Evolutionary conservation across 495 filamentous ascomycete species (phyloP).

Genomic region (Penicillium bialowiezense): DNA sequence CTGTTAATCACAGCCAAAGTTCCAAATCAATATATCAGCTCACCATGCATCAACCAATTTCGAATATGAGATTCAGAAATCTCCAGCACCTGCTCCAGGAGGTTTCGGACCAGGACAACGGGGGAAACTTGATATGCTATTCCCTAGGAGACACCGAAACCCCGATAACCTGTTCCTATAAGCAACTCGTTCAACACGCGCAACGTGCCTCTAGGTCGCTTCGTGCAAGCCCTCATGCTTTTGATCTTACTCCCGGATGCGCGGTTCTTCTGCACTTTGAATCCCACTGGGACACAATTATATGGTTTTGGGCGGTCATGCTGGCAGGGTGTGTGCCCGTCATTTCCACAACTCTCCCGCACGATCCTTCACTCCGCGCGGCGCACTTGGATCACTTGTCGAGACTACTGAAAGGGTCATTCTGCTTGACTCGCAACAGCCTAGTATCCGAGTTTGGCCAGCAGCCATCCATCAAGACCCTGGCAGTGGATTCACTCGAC

Average conservation of each 20-base stretch:
- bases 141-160: not conserved
- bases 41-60: not conserved
- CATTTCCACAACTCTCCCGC: constrained; percentile 35
- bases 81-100: constrained; percentile 8
- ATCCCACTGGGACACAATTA: constrained; percentile 33
- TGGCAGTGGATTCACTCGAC: constrained; percentile 8
- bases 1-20: not conserved
- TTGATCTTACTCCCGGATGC: not conserved
- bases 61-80: constrained; percentile 8
- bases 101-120: not conserved
- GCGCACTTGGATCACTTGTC: constrained; percentile 33
- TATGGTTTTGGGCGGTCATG: constrained; percentile 47
- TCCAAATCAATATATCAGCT: too few species aligned
- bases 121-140: constrained; percentile 8
- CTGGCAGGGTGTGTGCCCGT: constrained; percentile 38
- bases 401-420: constrained; percentile 10
- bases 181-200: constrained; percentile 3
- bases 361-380: constrained; percentile 27
- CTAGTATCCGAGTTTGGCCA: constrained; percentile 7
- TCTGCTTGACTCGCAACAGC: constrained; percentile 13
- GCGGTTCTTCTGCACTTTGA: constrained; percentile 39
- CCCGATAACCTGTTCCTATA: constrained; percentile 4
- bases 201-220: constrained; percentile 3
- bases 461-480: not conserved
- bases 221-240: not conserved